phyloP scores from a whole-genome alignment of 1,139 yeast genomes.

The Diutina siamensis region DNA sequence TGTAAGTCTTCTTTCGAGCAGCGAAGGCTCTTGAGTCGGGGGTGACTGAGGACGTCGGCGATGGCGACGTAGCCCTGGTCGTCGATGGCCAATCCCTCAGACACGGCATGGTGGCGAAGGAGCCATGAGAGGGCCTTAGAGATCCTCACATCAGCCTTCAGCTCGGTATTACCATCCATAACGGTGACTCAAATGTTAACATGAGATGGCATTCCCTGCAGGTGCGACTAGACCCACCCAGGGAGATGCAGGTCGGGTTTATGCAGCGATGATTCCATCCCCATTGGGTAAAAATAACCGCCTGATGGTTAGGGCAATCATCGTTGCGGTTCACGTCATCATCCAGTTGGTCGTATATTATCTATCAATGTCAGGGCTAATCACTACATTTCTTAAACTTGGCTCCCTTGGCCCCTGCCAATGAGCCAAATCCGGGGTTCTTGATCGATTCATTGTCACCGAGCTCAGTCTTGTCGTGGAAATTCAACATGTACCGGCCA shows the following conservation, averaged over 20 bases:
- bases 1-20: slow-evolving; percentile 47
- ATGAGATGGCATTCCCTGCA: too few relatives aligned
- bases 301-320: too few relatives aligned
- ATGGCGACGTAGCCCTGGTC: slow-evolving; percentile 54
- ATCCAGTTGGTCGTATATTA: too few relatives aligned
- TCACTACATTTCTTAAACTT: neutral
- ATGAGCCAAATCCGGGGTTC: slow-evolving; percentile 24
- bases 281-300: too few relatives aligned
- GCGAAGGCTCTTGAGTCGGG: slow-evolving; percentile 44
- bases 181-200: too few relatives aligned
- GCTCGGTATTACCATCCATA: too few relatives aligned
- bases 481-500: slow-evolving; percentile 43
- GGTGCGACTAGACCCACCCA: too few relatives aligned
- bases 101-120: slow-evolving; percentile 75
- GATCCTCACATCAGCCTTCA: slow-evolving; percentile 39
- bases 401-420: slow-evolving; percentile 27
- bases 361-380: too few relatives aligned
- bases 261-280: too few relatives aligned
- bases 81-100: slow-evolving; percentile 57
- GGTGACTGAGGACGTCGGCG: slow-evolving; percentile 40
- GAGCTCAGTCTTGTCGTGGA: slow-evolving; percentile 74
- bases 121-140: slow-evolving; percentile 69
- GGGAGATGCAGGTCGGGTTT: too few relatives aligned
- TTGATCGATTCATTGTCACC: slow-evolving; percentile 70
- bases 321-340: too few relatives aligned